Evolutionary conservation across 1,284 basidiomycete genomes (phyloP), one percentile per base, ranked within the genome.

Genomic region (Cutaneotrichosporon sp.): DNA sequence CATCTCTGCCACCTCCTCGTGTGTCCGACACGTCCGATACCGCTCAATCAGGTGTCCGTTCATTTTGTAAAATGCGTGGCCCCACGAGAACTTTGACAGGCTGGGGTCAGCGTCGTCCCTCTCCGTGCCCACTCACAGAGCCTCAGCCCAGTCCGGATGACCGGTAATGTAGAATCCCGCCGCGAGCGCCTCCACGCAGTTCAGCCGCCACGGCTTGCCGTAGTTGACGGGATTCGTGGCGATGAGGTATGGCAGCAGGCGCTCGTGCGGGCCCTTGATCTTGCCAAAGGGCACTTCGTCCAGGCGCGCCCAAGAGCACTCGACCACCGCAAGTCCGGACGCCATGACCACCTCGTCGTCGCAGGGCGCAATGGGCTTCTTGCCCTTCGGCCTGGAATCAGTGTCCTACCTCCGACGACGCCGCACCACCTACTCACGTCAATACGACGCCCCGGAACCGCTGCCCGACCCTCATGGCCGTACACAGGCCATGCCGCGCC

Each of bases 171-270:
- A 93, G 64, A 97, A 92, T 0, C 89, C 86, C 0, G 91, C 92
- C 0, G 92, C 91, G 2, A 94, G 80, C 0, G 93, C 93, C 73
- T 96, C 92, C 20, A 89, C 90, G 57, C 91, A 93, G 67, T 89
- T 93, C 41, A 93, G 76, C 35, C 86, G 78, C 89, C 89, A 90
- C 3, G 91, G 92, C 69, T 90, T 91, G 19, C 93, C 93, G 62
- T 96, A 97, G 72, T 97, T 96, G 27, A 90, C 89, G 0, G 90
- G 90, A 70, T 97, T 97, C 1, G 89, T 87, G 0, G 92, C 92
- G 44, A 96, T 75, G 27, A 97, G 81, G 71, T 93, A 96, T 0
- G 92, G 92, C 26, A 97, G 90, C 32, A 97, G 74, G 11, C 94
- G 82, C 77, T 98, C 94, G 65, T 97, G 82, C 0, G 92, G 91